Conservation (phyloP, 2,329 filamentous ascomycete genomes). For the Colletotrichum musicola region DNA sequence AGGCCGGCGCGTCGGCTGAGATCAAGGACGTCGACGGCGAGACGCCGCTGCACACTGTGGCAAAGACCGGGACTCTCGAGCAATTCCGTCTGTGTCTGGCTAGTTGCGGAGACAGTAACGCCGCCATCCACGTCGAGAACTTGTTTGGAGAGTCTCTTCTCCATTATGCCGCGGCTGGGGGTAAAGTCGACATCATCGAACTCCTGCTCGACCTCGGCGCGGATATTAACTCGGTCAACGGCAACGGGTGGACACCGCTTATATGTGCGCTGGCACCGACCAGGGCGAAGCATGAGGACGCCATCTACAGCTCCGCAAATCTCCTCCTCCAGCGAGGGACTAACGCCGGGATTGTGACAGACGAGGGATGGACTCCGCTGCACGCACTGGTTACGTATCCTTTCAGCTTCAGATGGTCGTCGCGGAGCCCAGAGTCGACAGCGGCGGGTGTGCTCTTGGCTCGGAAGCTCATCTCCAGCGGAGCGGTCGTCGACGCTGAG, state of each 20-base stretch:
- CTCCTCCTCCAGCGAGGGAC: constrained; percentile 44
- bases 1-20: constrained; percentile 40
- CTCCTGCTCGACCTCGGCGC: constrained; percentile 40
- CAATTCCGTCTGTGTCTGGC: constrained; percentile 41
- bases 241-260: constrained; percentile 48
- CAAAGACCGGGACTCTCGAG: constrained; percentile 37
- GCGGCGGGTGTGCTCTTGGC: background rate
- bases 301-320: constrained; percentile 33
- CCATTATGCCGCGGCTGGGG: constrained; percentile 46
- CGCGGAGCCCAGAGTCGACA: background rate
- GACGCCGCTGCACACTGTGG: constrained; percentile 41
- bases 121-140: constrained; percentile 35
- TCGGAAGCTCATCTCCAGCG: background rate
- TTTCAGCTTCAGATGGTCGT: background rate
- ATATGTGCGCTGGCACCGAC: constrained; percentile 44
- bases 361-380: constrained; percentile 45
- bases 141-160: constrained; percentile 44
- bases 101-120: constrained; percentile 9
- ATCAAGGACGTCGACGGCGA: constrained; percentile 42
- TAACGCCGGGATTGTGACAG: constrained; percentile 36
- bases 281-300: background rate
- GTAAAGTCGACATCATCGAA: constrained; percentile 40
- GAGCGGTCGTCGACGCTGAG: background rate
- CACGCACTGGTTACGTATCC: constrained; percentile 40
- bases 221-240: constrained; percentile 42